phyloP scores from a whole-genome alignment of 164 flowering plant species.

The Nelumbo lutea region DNA sequence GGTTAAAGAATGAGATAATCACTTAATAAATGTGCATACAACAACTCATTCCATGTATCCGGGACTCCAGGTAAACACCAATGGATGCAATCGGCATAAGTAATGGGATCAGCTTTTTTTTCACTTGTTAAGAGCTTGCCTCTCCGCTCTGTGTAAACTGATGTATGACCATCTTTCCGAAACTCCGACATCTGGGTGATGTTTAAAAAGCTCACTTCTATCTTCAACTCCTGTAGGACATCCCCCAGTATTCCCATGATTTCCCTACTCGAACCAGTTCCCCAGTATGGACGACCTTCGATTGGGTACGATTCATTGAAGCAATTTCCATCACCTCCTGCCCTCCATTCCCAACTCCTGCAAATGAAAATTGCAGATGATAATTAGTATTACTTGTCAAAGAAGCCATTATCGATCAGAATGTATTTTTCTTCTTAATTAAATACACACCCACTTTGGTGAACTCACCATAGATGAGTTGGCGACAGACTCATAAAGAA shows the following conservation, averaged over 20 bases:
- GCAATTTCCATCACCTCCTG: conserved; percentile 71
- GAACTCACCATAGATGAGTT: conserved; percentile 79
- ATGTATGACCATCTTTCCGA: conserved; percentile 81
- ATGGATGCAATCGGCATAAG: conserved; percentile 83
- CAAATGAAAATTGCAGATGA: neutral
- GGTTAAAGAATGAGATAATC: conserved; percentile 4
- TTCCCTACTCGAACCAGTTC: conserved; percentile 67
- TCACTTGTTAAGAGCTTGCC: conserved; percentile 83
- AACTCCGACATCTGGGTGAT: conserved; percentile 84
- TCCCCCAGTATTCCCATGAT: conserved; percentile 57
- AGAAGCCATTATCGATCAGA: neutral
- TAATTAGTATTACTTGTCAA: neutral
- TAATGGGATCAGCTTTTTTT: conserved; percentile 66
- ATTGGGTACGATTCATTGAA: conserved; percentile 72
- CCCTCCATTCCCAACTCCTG: conserved; percentile 94
- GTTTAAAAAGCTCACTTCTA: conserved; percentile 57
- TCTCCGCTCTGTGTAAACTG: conserved; percentile 67
- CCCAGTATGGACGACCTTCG: conserved; percentile 58
- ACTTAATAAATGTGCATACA: conserved; percentile 64
- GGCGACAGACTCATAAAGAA: conserved; percentile 89
- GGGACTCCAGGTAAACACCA: conserved; percentile 98
- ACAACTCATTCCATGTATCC: conserved; percentile 91
- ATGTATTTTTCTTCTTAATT: neutral
- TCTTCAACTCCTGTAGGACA: conserved; percentile 30
- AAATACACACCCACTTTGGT: neutral